Conservation (phyloP, 164 flowering plant species). For the Euptelea pleiosperma region DNA sequence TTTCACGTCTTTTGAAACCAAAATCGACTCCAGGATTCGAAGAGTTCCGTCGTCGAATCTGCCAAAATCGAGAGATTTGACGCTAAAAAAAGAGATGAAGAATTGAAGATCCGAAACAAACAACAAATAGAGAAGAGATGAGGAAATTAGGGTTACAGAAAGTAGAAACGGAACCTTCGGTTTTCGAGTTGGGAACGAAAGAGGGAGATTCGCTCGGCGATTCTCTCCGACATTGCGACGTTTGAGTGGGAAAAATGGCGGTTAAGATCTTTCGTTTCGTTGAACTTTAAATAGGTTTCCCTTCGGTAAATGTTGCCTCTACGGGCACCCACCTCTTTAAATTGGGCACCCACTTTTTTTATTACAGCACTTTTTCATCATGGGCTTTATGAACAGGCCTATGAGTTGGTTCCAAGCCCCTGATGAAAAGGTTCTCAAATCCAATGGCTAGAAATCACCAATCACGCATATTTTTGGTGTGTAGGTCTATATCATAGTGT, state of each 20-base stretch:
- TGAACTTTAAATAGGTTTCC: no score
- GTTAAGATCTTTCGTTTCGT: no score
- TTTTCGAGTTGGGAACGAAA: constrained; percentile 38
- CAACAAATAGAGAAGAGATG: background rate
- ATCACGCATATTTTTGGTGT: no score
- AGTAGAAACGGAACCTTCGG: constrained; percentile 35
- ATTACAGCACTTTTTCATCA: no score
- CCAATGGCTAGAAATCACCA: no score
- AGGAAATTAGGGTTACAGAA: background rate
- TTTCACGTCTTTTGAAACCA: constrained; percentile 53
- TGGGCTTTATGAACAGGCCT: no score
- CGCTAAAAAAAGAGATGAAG: background rate
- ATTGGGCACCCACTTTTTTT: no score
- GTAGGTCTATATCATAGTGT: no score
- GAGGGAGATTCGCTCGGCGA: constrained; percentile 31
- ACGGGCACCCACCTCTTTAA: no score
- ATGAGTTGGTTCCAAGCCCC: no score
- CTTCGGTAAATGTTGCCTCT: no score
- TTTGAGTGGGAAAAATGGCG: background rate
- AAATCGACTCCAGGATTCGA: constrained; percentile 47
- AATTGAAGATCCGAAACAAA: background rate
- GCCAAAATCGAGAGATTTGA: constrained; percentile 12
- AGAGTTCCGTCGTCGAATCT: constrained; percentile 63
- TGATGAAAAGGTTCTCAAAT: no score
- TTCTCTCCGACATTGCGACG: constrained; percentile 9